phyloP scores from a whole-genome alignment of 148 eudicot species.

The Rhododendron williamsianum region DNA sequence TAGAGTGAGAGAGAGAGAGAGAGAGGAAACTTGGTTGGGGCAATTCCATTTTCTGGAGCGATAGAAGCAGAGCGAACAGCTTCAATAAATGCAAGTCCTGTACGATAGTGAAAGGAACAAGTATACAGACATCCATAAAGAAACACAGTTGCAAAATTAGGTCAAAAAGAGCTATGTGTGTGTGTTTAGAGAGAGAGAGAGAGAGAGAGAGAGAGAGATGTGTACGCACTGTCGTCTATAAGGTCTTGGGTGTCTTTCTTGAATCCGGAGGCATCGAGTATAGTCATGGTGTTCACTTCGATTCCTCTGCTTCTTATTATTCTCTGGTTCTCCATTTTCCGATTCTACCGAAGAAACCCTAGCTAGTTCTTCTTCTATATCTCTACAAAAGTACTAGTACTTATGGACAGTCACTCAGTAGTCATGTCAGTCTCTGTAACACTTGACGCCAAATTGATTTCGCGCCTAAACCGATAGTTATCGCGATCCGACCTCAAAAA shows the following conservation, averaged over 20 bases:
- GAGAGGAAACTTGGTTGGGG: conserved; percentile 58
- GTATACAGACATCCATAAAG: background rate
- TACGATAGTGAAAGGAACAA: background rate
- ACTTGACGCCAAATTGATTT: no score
- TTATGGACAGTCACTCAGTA: no score
- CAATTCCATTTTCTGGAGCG: conserved; percentile 46
- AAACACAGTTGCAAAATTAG: background rate
- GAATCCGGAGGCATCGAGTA: conserved; percentile 59
- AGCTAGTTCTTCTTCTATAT: background rate
- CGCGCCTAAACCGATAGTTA: no score
- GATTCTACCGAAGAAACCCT: background rate
- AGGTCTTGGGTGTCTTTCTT: conserved; percentile 32
- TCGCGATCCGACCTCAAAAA: no score
- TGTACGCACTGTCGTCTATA: conserved; percentile 39
- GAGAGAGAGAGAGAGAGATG: background rate
- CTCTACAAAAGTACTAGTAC: background rate
- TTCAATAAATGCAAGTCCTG: conserved; percentile 69
- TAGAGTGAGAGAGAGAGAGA: background rate
- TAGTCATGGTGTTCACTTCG: conserved; percentile 74
- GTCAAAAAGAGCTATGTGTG: background rate
- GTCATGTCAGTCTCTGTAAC: no score
- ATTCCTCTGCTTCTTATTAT: conserved; percentile 31
- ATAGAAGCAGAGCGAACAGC: conserved; percentile 72
- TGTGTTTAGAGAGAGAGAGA: background rate
- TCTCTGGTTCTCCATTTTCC: conserved; percentile 26